phyloP scores from a whole-genome alignment of 2,329 filamentous ascomycete genomes.

The Monilinia fructicola region DNA sequence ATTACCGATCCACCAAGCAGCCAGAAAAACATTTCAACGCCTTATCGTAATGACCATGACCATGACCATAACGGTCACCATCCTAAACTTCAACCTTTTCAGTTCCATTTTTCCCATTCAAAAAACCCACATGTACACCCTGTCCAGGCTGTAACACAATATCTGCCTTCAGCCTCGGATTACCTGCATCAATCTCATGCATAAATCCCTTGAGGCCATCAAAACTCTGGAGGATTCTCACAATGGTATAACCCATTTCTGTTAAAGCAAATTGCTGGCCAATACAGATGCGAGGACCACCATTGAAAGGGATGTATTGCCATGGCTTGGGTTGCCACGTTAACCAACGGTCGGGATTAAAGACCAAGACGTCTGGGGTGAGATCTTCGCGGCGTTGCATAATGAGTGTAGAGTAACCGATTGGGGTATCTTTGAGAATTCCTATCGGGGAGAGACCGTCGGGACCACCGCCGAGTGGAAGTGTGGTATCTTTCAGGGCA shows the following conservation, averaged over 20 bases:
- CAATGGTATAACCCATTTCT: constrained; percentile 72
- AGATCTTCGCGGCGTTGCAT: constrained; percentile 71
- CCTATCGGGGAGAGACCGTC: constrained; percentile 62
- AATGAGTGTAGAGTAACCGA: constrained; percentile 66
- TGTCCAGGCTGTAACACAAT: constrained; percentile 60
- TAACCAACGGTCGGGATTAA: constrained; percentile 67
- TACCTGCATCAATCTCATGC: constrained; percentile 53
- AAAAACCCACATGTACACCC: constrained; percentile 59
- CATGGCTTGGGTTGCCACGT: constrained; percentile 63
- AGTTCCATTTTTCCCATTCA: constrained; percentile 41
- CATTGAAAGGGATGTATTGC: constrained; percentile 75
- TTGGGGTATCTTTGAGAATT: constrained; percentile 62
- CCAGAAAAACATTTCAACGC: background rate
- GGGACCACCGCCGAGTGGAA: constrained; percentile 69
- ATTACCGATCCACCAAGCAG: background rate
- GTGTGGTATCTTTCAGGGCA: constrained; percentile 69
- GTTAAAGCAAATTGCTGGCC: constrained; percentile 81
- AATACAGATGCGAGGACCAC: constrained; percentile 71
- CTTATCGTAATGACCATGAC: background rate
- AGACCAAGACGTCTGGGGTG: constrained; percentile 55
- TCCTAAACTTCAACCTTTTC: background rate
- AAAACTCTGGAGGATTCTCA: constrained; percentile 71
- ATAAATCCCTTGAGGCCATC: constrained; percentile 60
- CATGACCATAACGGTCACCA: background rate
- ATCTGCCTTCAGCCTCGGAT: constrained; percentile 56